Evolutionary conservation across 169 alveolate genomes (phyloP).

Genomic region (Eimeria brunetti): DNA sequence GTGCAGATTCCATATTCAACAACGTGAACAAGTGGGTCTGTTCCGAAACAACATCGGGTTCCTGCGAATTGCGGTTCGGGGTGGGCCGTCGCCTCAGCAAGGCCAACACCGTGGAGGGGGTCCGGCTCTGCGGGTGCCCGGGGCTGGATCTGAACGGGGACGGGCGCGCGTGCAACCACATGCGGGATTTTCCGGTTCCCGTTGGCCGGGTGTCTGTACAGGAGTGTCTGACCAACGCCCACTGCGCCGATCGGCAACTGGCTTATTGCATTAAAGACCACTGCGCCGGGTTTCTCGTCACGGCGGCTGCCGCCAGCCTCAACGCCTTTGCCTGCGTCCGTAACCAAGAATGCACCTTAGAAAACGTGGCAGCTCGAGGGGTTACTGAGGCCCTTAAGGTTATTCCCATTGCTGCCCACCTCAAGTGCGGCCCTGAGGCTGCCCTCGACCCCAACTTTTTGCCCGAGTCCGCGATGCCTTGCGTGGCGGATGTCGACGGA

Average conservation of each 20-base stretch:
- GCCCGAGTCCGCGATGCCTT: constrained; percentile 84
- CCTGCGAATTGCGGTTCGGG: constrained; percentile 73
- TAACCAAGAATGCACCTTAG: constrained; percentile 69
- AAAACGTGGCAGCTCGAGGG: constrained; percentile 65
- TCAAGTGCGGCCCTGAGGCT: constrained; percentile 84
- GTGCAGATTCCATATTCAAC: constrained; percentile 67
- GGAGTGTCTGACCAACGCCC: constrained; percentile 78
- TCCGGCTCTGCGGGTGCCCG: constrained; percentile 83
- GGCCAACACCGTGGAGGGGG: constrained; percentile 75
- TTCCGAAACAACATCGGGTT: constrained; percentile 28
- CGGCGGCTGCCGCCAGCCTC: constrained; percentile 78
- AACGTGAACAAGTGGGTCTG: constrained; percentile 78
- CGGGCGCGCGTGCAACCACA: constrained; percentile 66
- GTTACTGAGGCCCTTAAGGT: constrained; percentile 83
- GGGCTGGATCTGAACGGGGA: constrained; percentile 43
- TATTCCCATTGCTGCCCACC: constrained; percentile 83
- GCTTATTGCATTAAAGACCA: constrained; percentile 79
- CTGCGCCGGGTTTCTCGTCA: constrained; percentile 78
- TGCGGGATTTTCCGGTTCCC: constrained; percentile 71
- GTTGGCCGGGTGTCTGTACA: constrained; percentile 78
- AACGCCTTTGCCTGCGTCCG: constrained; percentile 75
- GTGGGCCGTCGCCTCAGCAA: constrained; percentile 72
- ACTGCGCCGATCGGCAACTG: constrained; percentile 73
- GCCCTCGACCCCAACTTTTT: constrained; percentile 85
- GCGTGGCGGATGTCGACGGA: constrained; percentile 83